Percentiles rank a stretch among this genome's conserved stretches.
Conservation (phyloP, 805 yeast genomes). For the Metschnikowia lachancei region DNA sequence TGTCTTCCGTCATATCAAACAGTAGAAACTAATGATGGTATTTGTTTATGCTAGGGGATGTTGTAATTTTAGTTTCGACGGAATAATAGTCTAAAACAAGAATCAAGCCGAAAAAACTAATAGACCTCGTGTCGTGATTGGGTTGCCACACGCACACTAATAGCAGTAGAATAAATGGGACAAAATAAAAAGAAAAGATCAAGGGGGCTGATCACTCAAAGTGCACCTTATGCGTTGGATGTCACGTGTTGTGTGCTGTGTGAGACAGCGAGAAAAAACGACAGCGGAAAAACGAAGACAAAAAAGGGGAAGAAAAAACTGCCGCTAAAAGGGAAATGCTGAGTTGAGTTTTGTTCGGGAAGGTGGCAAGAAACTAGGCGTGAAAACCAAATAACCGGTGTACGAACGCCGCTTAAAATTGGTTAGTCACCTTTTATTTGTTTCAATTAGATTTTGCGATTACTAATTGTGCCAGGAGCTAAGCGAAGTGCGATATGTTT, state of each 20-base stretch:
- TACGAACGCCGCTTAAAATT: no score
- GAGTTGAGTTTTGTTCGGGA: background rate
- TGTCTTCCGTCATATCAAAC: slow-evolving; percentile 10
- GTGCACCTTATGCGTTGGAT: background rate
- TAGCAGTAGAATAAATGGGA: background rate
- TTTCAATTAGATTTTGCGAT: no score
- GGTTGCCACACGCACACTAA: slow-evolving; percentile 5
- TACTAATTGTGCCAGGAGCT: no score
- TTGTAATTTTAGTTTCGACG: background rate
- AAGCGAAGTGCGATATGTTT: no score
- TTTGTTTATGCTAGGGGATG: background rate
- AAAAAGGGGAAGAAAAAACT: background rate
- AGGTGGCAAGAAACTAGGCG: background rate
- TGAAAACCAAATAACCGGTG: background rate
- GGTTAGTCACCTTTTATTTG: no score
- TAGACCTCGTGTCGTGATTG: background rate
- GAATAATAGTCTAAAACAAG: background rate
- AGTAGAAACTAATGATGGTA: background rate
- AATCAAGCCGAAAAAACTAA: background rate
- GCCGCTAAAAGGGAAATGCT: no score
- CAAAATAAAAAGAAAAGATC: background rate
- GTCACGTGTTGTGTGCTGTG: background rate
- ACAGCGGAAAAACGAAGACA: background rate
- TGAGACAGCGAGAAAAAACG: background rate
- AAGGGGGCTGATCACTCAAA: slow-evolving; percentile 1